These are phyloP conservation scores for Cyberlindnera mississippiensis DNA, from an alignment of 805 yeast species.

Conservation along the genomic window DNA sequence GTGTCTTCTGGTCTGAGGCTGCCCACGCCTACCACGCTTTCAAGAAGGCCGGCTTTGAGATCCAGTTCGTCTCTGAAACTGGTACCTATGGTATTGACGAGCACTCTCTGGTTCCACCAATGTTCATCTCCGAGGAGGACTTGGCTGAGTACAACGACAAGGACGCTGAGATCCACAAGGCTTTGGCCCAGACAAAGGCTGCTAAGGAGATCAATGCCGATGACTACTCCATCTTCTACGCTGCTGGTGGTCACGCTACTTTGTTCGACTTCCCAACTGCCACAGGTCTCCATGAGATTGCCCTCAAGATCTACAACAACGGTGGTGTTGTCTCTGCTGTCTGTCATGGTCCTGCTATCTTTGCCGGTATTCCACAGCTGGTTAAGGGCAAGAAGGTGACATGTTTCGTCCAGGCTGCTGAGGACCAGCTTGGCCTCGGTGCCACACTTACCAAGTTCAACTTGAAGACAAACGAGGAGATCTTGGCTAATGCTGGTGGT, in stretches of 20 bases:
- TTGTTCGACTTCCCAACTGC: constrained; percentile 56
- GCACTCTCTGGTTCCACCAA: constrained; percentile 41
- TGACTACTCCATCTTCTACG: constrained; percentile 52
- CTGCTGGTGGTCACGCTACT: constrained; percentile 67
- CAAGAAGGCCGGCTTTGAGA: constrained; percentile 45
- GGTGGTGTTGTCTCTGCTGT: constrained; percentile 62
- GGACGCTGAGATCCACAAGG: constrained; percentile 36
- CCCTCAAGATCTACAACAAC: constrained; percentile 41
- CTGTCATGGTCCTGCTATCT: constrained; percentile 65
- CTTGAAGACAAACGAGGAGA: constrained; percentile 36
- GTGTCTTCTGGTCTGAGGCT: constrained; percentile 56
- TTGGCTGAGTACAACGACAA: constrained; percentile 35
- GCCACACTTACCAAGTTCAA: constrained; percentile 17
- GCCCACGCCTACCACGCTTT: constrained; percentile 53
- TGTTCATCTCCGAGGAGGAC: constrained; percentile 43
- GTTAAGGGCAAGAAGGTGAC: constrained; percentile 53
- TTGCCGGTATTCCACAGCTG: constrained; percentile 46
- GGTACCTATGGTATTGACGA: constrained; percentile 58
- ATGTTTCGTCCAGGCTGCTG: constrained; percentile 53
- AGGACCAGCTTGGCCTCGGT: constrained; percentile 33
- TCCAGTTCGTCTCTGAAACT: constrained; percentile 54
- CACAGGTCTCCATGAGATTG: constrained; percentile 40
- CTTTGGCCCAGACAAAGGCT: constrained; percentile 39
- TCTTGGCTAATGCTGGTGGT: constrained; percentile 40
- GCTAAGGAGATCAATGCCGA: constrained; percentile 45